Base-by-base conservation (phyloP, 148 eudicot genomes). In the Chenopodium quinoa region DNA sequence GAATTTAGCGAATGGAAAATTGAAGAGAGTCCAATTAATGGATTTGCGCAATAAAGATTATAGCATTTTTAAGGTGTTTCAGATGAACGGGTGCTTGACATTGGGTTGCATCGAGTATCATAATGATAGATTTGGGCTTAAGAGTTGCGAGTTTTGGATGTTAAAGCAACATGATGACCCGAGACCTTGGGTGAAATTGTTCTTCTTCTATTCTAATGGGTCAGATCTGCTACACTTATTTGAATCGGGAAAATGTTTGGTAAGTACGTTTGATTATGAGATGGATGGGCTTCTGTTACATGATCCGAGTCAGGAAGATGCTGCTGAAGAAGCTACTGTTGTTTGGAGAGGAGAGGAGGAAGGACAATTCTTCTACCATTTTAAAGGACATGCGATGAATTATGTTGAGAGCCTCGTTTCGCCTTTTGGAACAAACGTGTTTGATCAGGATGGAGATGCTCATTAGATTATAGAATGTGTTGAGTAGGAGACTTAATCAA, bases 391-490 rank as follows among this genome's bases (percentile, higher is more conserved):
- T 1, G 29, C 77, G 2, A 68, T 77, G 48, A 77, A 46, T 60
- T 80, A 80, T 27, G 46, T 63, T 44, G 82, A 80, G 82, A 80
- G 77, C 46, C 66, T 80, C 20, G 63, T 73, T 63, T 80, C 82
- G 12, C 82, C 82, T 62, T 80, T 80, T 73, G 72, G 22, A 16
- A 69, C 44, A 72, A 27, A 62, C 27, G 2, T 20, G 71, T 48
- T 37, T 5, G 27, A 62, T 20, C 25, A n/a, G 23, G 9, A 6
- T 62, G 25, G 4, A n/a, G 66, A 22, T 62, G 9, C 22, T 20
- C n/a, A 22, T 62, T 1, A 62, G 9, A 9, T 5, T 56, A 56
- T 17, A 14, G 22, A 14, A 56, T 17, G 62, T 4, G 62, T 17
- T 0, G 62, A 56, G 3, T 3, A 14, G 17, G 54, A 14, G 20